phyloP scores from a whole-genome alignment of 768 basidiomycete species.

The Tylopilus felleus region DNA sequence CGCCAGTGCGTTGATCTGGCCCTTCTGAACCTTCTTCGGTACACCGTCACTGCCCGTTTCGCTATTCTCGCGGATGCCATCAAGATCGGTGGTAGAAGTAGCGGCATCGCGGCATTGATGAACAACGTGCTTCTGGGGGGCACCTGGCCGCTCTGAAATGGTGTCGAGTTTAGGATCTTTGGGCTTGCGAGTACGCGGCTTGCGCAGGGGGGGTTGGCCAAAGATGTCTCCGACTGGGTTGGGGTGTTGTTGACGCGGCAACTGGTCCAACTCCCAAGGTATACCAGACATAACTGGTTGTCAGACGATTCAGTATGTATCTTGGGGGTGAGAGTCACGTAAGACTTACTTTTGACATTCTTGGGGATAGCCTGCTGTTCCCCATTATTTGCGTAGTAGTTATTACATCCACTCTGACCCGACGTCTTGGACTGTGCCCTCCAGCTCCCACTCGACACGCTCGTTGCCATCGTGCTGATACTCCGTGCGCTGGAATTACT shows the following conservation, averaged over 20 bases:
- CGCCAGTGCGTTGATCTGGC: constrained; percentile 84
- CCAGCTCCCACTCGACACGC: constrained; percentile 73
- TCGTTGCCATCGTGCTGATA: constrained; percentile 78
- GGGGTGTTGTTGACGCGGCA: constrained; percentile 62
- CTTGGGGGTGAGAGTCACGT: background rate
- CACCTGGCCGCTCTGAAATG: constrained; percentile 64
- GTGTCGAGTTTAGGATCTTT: constrained; percentile 70
- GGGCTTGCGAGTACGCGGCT: constrained; percentile 62
- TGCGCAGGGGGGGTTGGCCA: constrained; percentile 53
- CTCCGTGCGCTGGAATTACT: constrained; percentile 68
- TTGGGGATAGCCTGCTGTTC: constrained; percentile 42
- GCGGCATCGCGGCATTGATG: constrained; percentile 57
- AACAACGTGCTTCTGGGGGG: constrained; percentile 43
- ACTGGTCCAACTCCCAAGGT: constrained; percentile 69
- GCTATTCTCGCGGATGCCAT: constrained; percentile 28
- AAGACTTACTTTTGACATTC: constrained; percentile 78
- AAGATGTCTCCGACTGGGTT: constrained; percentile 64
- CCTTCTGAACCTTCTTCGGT: constrained; percentile 80
- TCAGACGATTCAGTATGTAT: constrained; percentile 1
- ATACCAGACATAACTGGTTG: constrained; percentile 68
- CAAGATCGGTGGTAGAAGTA: constrained; percentile 73
- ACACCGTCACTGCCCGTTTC: constrained; percentile 36
- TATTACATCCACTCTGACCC: constrained; percentile 14
- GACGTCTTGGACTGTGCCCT: constrained; percentile 41
- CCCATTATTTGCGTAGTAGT: constrained; percentile 14